These are phyloP conservation scores for Mycotypha africana DNA, from an alignment of 371 early-diverging fungal genomes.

Conservation along the genomic window DNA sequence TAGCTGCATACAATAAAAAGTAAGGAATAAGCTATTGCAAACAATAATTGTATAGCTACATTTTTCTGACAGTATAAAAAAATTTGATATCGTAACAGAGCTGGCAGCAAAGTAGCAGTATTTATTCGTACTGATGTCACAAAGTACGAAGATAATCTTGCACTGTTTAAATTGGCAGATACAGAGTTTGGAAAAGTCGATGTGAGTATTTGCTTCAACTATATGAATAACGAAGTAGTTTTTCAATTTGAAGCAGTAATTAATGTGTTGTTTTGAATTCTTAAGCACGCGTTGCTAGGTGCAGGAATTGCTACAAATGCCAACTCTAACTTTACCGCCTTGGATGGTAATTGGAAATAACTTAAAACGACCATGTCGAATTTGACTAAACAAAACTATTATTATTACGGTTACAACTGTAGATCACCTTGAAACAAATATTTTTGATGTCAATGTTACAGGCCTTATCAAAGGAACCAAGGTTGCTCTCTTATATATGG, in stretches of 20 bases:
- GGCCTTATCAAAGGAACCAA: conserved; percentile 57
- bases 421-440: conserved; percentile 28
- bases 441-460: conserved; percentile 60
- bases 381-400: neutral
- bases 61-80: neutral
- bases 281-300: conserved; percentile 30
- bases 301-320: conserved; percentile 51
- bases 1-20: conserved; percentile 33
- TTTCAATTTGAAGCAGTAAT: neutral
- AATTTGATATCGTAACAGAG: conserved; percentile 7
- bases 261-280: neutral
- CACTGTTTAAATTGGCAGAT: conserved; percentile 44
- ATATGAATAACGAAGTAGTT: neutral
- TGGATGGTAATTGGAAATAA: conserved; percentile 15
- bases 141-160: conserved; percentile 34
- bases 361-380: neutral
- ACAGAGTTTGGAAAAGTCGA: conserved; percentile 55
- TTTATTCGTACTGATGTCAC: conserved; percentile 59
- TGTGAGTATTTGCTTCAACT: conserved; percentile 26
- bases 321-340: conserved; percentile 20
- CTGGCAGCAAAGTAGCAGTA: conserved; percentile 26
- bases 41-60: neutral
- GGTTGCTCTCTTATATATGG: conserved; percentile 33
- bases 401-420: neutral
- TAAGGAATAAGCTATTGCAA: conserved; percentile 6